Evolutionary conservation across 768 basidiomycete genomes (phyloP), one percentile per base, ranked within the genome.

Genomic region (Calocybe cyanea): DNA sequence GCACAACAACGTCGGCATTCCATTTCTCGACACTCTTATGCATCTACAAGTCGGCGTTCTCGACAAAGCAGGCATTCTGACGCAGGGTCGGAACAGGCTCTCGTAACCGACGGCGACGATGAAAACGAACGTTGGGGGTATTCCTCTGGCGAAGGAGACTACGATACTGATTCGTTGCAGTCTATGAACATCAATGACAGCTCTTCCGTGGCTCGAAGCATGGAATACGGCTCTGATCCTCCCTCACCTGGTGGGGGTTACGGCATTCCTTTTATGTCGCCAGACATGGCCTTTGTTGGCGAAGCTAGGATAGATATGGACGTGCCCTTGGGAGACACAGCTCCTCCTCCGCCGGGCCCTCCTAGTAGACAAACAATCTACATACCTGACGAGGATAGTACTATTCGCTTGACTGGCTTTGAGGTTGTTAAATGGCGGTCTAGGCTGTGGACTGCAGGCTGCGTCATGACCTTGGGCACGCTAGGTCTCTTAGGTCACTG

Each of bases 371-470:
- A 99, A 65, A 84, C 81, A 0, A 73, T 97, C 14, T 80, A 90
- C 56, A 75, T 97, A 13, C 71, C 81, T 2, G 95, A 98, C 56
- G 96, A 99, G 62, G 96, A 97, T 58, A 78, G 76, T 38, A 87
- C 85, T 14, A 72, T 98, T 40, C 83, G 92, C 9, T 86, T 99
- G 57, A 75, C 92, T 20, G 93, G 94, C 6, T 92, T 90, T 53
- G 83, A 91, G 55, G 73, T 80, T 2, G 68, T 85, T 21, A 58
- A 55, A 4, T 81, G 80, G 77, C 78, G 82, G 43, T 69, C 74
- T 33, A 71, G 72, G 64, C 51, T 83, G 2, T 99, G 96, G 95
- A 73, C 77, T 51, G 24, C 72, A 9, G 77, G 78, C 4, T 90
- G 88, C 56, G 51, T 88, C 5, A 40, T 86, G 7, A 80, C 82